Percentiles rank a stretch among this genome's conserved stretches.
phyloP scores from a whole-genome alignment of 1,284 basidiomycete genomes.

The Polyporus tsugae region DNA sequence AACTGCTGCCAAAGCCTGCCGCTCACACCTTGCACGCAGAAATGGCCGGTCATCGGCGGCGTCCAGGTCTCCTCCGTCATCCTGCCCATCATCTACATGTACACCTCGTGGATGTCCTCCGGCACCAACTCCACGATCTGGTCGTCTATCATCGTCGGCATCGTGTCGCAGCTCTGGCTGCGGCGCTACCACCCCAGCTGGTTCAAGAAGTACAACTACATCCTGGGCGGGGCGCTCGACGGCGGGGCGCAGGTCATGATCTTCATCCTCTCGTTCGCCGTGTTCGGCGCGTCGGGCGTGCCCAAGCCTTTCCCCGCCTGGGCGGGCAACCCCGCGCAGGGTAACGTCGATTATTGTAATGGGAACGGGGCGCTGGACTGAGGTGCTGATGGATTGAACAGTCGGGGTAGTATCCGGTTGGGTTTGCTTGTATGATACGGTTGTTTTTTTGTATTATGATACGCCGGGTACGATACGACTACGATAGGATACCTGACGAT shows the following conservation, averaged over 20 bases:
- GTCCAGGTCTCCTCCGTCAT: slow-evolving; percentile 56
- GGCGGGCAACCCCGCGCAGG: slow-evolving; percentile 60
- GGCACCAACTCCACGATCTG: slow-evolving; percentile 64
- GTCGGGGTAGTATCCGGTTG: background rate
- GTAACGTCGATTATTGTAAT: slow-evolving; percentile 67
- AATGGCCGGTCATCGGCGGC: slow-evolving; percentile 59
- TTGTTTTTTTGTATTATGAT: background rate
- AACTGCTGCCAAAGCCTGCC: slow-evolving; percentile 9
- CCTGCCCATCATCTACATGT: slow-evolving; percentile 64
- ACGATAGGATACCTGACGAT: background rate
- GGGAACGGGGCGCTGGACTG: slow-evolving; percentile 58
- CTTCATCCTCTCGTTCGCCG: slow-evolving; percentile 73
- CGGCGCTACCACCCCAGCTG: slow-evolving; percentile 59
- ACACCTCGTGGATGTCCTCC: slow-evolving; percentile 49
- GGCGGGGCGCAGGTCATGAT: slow-evolving; percentile 75
- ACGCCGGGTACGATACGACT: background rate
- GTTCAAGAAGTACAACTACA: slow-evolving; percentile 75
- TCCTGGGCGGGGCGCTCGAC: slow-evolving; percentile 72
- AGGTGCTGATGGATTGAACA: background rate
- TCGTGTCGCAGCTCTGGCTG: slow-evolving; percentile 67
- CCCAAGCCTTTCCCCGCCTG: slow-evolving; percentile 62
- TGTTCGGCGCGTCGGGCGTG: slow-evolving; percentile 68
- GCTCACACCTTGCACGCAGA: slow-evolving; percentile 37
- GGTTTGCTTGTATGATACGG: background rate
- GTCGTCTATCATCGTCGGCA: slow-evolving; percentile 60